Evolutionary conservation across 768 basidiomycete genomes (phyloP), one percentile per base, ranked within the genome.

Genomic region (Termitomyces sp.): DNA sequence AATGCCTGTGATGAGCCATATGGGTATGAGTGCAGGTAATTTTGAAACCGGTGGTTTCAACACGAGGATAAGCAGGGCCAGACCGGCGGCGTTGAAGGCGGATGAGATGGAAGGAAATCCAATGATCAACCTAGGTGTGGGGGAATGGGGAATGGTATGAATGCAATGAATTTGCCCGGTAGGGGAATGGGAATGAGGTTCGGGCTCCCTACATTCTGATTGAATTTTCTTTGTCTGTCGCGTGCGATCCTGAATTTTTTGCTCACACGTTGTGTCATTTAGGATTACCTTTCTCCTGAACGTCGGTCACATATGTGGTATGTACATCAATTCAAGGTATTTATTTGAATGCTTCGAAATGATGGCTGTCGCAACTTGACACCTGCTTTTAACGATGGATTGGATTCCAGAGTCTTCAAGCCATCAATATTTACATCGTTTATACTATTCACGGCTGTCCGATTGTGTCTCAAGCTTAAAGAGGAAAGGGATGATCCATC

Each of bases 111-210:
- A n/a, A n/a, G 63, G 64, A 16, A 72, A 71, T 44, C 59, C 53
- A 9, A 70, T 71, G 64, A 75, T 79, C 68, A 73, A 70, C 1
- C 69, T 72, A 52, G 76, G 74, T 42, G 70, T 75, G 71, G 74
- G 57, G 68, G 66, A n/a, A 69, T 67, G 66, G 70, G 68, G 50
- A 74, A 73, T 10, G 74, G 74, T 36, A 76, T 79, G 73, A 72
- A 71, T 22, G 68, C 73, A 65, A 73, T 67, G 49, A 64, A 62
- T 33, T 61, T 69, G 65, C 13, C 52, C 67, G 71, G 73, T 62
- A 72, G 75, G 5, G 78, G 76, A 8, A 82, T 82, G 75, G 72
- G 72, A 66, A 75, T 66, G 67, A 65, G 58, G 64, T 36, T 36
- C 61, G n/a, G 64, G 67, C 16, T 30, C n/a, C n/a, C 58, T 22